Evolutionary conservation across 495 filamentous ascomycete genomes (phyloP), one percentile per base, ranked within the genome.

Genomic region (Penicillium pancosmium): DNA sequence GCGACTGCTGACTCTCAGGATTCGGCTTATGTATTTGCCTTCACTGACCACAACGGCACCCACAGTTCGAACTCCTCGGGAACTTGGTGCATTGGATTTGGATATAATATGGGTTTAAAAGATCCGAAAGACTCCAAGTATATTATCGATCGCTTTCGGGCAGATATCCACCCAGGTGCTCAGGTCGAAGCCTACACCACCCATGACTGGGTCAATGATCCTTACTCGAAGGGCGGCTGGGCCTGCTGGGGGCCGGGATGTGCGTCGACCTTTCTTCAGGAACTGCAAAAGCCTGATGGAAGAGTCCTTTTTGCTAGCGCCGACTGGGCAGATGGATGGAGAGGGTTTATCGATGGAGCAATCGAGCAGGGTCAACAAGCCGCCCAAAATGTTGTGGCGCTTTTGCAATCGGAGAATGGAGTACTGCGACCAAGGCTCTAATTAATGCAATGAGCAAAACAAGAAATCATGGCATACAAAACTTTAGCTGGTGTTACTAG

Each of bases 291-390:
- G 4, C 55, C 48, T 4, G 59, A 70, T 51, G 63, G 62, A 4
- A 64, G 59, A 25, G 55, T 73, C 12, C 47, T 67, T 23, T 70
- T 75, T 62, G 72, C 66, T 0, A 66, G 54, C 57, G 67, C 61
- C 6, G 72, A 73, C 36, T 75, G 70, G 67, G 70, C 72, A 7
- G 23, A 66, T 56, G 72, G 68, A 4, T 74, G 72, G 72, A 55
- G 65, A 31, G 64, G 59, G 3, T 69, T 68, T 16, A 64, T 75
- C 12, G 70, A 73, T 34, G 72, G 72, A n/a, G 69, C 70, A 7
- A 55, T 75, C 36, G 72, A 75, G 49, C 56, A 65, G 38, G 71
- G 71, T 18, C 41, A 44, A 13, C 41, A 44, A 44, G 41, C 41
- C 0, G 41, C 41, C n/a, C 41, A 44, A 19, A 16, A 19, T 44